Base-by-base conservation (phyloP, 805 yeast genomes). In the Hanseniaspora vineae region DNA sequence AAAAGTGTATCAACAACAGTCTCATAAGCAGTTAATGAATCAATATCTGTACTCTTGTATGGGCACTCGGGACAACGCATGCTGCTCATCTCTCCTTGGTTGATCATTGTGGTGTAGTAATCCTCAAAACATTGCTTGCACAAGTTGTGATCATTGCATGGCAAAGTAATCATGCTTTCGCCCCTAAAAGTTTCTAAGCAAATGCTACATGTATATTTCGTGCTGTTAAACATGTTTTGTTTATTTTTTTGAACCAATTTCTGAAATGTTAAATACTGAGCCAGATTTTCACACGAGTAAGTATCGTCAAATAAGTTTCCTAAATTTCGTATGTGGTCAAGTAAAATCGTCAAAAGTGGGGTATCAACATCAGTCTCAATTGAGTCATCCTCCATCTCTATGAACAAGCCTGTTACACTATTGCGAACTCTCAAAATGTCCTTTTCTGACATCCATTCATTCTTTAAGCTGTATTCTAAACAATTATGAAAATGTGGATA, bases 41-140 rank as follows among this genome's bases (percentile, higher is more conserved):
- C 42, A n/a, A 61, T 39, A 12, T 57, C 53, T 9, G 55, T 35
- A 6, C 54, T 53, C 5, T 48, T 42, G n/a, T 52, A 55, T 1
- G 61, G 58, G 52, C 71, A 74, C 43, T 76, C 70, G 1, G 84
- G 84, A 54, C 85, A 80, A 56, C 77, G 78, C 1, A 80, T 63
- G 43, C 65, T 71, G 15, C 68, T 68, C 4, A 76, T 66, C 35
- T 72, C 74, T 3, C 81, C 84, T 4, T 69, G 57, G 8, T 55
- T 55, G 12, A 79, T 77, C 42, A 63, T 58, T 2, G 67, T 59
- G 1, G 57, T 51, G 45, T 70, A 72, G 50, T 72, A 77, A 6
- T 67, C 70, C 12, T 46, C 49, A 3, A 75, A 57, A 51, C 84
- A 79, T 1, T 50, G 43, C 42, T 58, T 60, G 54, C 84, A 78